Evolutionary conservation across 441 rosid genomes (phyloP), one percentile per base, ranked within the genome.

Genomic region (Kokia cookei): DNA sequence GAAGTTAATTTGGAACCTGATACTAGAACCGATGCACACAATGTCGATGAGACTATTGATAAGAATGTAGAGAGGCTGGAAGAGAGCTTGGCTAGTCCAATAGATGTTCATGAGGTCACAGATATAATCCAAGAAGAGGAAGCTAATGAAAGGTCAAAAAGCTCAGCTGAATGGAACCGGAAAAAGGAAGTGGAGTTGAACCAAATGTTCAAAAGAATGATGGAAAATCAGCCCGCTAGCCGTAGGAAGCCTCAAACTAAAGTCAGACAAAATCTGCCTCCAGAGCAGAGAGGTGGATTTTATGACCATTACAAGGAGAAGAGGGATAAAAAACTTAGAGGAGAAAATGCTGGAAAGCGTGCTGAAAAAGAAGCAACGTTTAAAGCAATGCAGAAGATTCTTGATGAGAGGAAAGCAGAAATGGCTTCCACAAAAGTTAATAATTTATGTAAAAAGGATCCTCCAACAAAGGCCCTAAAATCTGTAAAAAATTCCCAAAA

Each of bases 311-410:
- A 86, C 85, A 86, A 80, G 82, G 88, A 84, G 81, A 88, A 81
- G 84, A 82, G 92, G 75, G 87, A 88, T 75, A 85, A 83, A 78
- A 90, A 88, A 73, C 84, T 90, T 72, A 77, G 83, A 83, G 89
- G 86, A 73, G 87, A 85, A 80, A 82, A 83, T 82, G 80, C 84
- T 64, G 79, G 85, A 51, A 83, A 80, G 76, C 76, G 80, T 73
- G 89, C 87, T 17, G 87, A 84, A 75, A 88, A 86, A 76, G 86
- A 85, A 65, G 86, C 87, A 47, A 83, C 79, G 35, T 80, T 88
- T 78, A 85, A 62, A 80, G 89, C 87, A 73, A 80, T 83, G 86
- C 85, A 84, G 76, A 81, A 86, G 63, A 79, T 73, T 78, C 87
- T 88, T 37, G 83, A 82, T 72, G 80, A 76, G 75, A 82, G 86